Evolutionary conservation across 441 rosid genomes (phyloP).

Genomic region (Breynia disticha): DNA sequence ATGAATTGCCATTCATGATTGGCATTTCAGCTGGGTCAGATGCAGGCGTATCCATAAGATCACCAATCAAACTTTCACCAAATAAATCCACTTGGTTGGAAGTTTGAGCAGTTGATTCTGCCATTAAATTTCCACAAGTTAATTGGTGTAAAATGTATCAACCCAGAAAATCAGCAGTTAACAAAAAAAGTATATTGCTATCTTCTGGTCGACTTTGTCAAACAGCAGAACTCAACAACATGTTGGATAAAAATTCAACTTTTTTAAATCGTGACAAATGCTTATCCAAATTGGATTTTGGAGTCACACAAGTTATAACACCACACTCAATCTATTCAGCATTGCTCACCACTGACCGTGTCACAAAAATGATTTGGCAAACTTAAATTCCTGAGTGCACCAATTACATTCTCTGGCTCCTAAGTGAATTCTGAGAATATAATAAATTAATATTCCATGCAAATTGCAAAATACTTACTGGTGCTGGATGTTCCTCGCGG

Average conservation of each 20-base stretch:
- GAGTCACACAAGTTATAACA: too few relatives aligned
- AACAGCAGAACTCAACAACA: too few relatives aligned
- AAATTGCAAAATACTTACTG: constrained; percentile 39
- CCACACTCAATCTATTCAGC: too few relatives aligned
- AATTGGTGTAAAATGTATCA: constrained; percentile 5
- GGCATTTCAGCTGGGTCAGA: constrained; percentile 46
- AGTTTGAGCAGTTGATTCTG: constrained; percentile 59
- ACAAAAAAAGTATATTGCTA: background rate
- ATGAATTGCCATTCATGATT: constrained; percentile 33
- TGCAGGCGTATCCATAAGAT: constrained; percentile 62
- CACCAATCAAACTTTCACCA: constrained; percentile 67
- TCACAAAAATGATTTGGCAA: too few relatives aligned
- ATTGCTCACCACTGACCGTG: too few relatives aligned
- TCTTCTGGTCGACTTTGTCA: too few relatives aligned
- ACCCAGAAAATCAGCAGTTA: constrained; percentile 4
- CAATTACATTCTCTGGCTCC: too few relatives aligned
- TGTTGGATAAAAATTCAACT: too few relatives aligned
- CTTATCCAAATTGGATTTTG: too few relatives aligned
- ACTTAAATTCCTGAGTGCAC: too few relatives aligned
- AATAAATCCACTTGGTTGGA: constrained; percentile 71
- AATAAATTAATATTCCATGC: background rate
- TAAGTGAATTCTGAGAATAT: too few relatives aligned
- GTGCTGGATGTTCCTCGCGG: constrained; percentile 78
- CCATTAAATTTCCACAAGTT: constrained; percentile 5
- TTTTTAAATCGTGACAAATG: too few relatives aligned